Conservation (phyloP, 306 rosid species). For the Inga leiocalycina region DNA sequence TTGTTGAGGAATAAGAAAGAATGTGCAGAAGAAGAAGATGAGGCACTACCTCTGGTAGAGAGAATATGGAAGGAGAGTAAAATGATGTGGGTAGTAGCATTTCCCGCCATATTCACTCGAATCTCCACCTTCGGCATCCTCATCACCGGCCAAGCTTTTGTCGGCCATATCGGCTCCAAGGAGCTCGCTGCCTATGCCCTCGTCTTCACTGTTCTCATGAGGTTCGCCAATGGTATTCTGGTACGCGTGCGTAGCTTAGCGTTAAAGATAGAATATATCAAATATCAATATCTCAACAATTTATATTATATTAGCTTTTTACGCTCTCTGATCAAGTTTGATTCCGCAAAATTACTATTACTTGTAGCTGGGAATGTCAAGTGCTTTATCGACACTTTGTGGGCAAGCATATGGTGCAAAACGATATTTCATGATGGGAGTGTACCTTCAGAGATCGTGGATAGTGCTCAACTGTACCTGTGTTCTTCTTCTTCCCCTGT, state of each 20-base stretch:
- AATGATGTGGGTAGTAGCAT: background rate
- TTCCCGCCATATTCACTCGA: slow-evolving; percentile 23
- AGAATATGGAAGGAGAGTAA: slow-evolving; percentile 53
- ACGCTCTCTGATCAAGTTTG: no score
- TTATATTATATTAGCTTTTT: background rate
- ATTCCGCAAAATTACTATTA: no score
- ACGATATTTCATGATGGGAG: slow-evolving; percentile 58
- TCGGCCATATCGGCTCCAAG: slow-evolving; percentile 52
- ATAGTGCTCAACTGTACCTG: slow-evolving; percentile 21
- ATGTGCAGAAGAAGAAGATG: slow-evolving; percentile 19
- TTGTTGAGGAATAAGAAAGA: background rate
- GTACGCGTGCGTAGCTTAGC: slow-evolving; percentile 12
- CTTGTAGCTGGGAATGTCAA: slow-evolving; percentile 49
- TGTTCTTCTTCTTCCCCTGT: background rate
- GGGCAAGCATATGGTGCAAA: slow-evolving; percentile 54
- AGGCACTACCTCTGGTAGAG: background rate
- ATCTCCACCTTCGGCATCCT: slow-evolving; percentile 48
- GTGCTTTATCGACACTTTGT: slow-evolving; percentile 35
- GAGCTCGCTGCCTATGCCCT: background rate
- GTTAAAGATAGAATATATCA: no score
- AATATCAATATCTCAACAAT: no score
- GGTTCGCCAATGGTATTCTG: slow-evolving; percentile 57
- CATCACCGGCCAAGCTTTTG: slow-evolving; percentile 52
- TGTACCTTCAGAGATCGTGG: slow-evolving; percentile 68
- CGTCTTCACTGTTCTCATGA: slow-evolving; percentile 34